Evolutionary conservation across 169 alveolate genomes (phyloP), one percentile per base, ranked within the genome.

Genomic region (Cryptosporidium xiaoi): DNA sequence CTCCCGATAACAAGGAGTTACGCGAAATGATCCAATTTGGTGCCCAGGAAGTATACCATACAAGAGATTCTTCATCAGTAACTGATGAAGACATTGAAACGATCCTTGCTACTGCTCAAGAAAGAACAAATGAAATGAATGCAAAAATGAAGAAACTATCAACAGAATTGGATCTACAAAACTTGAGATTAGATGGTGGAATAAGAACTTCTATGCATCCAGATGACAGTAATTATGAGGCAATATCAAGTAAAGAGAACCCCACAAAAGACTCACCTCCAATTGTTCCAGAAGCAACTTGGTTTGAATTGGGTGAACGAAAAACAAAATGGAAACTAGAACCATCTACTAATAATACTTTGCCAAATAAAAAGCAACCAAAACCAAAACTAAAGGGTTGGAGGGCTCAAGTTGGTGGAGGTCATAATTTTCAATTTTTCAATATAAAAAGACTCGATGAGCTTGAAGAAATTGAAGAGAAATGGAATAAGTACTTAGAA

Each of bases 381-480:
- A 77, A 77, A 44, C 77, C 71, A 0, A 77, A 91, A 64, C 90
- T 95, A 66, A 95, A 85, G 60, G 99, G 99, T 36, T 96, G 99
- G 99, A 94, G 95, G 83, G 96, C 96, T 16, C 85, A 90, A 34
- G 96, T 94, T 2, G 95, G 95, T 31, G 99, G 99, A 3, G 99
- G 99, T 6, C 96, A 95, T 89, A 96, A 93, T 46, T 96, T 94
- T 83, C 97, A 96, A 90, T 96, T 96, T 92, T 96, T 95, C 84
- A 95, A 95, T 82, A 66, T 58, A 20, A 90, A 85, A 20, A 90
- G 93, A 51, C 66, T 94, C 10, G 96, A 94, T 65, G 92, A 90
- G 58, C 82, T 94, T 18, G 97, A 94, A 64, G 91, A 77, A 33
- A 94, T 93, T 67, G 94, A 93, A 71, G 83, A 83, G 40, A 82